Evolutionary conservation across 805 yeast species (phyloP), one percentile per base, ranked within the genome.

Genomic region (Pichia gijzeniarum): DNA sequence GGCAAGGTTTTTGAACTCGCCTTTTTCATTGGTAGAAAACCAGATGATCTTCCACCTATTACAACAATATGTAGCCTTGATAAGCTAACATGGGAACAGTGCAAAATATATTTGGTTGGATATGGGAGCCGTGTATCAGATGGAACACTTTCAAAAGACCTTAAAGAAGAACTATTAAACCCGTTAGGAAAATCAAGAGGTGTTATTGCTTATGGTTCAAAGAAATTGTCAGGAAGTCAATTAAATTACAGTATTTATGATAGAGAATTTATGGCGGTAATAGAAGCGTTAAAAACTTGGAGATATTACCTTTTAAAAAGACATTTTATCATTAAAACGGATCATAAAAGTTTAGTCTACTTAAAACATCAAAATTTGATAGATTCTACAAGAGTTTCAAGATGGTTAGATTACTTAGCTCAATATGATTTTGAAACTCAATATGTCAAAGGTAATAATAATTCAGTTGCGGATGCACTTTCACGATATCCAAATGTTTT

Each of bases 401-500:
- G 43, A 35, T 47, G 44, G 47, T 20, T 47, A 32, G 49, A 47
- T 25, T 39, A 13, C 17, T 28, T 47, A 5, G 10, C 32, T 4
- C 31, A 39, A 17, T 47, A 22, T 33, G 47, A 43, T n/a, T 43
- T 47, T 14, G 35, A 35, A 1, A 39, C 43, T 13, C 12, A 32
- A 25, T 45, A 45, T 28, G 19, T 35, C 1, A 19, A 9, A 16
- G 42, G 48, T 6, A 16, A 22, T 13, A 13, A 19, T 13, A 41
- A 45, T 12, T 38, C 43, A 3, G 40, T 40, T 17, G 43, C 44
- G 4, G 49, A 47, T 14, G 47, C 47, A 8, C n/a, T 41, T 13
- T 28, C 40, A 17, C 12, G 40, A 20, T 34, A 41, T 36, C 44
- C 44, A 9, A 4, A 22, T 22, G 22, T 10, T 6, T 6, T 21